Percentiles rank a stretch among this genome's conserved stretches.
These are phyloP conservation scores for Candida pini DNA, from an alignment of 805 yeast genomes.

Conservation along the genomic window DNA sequence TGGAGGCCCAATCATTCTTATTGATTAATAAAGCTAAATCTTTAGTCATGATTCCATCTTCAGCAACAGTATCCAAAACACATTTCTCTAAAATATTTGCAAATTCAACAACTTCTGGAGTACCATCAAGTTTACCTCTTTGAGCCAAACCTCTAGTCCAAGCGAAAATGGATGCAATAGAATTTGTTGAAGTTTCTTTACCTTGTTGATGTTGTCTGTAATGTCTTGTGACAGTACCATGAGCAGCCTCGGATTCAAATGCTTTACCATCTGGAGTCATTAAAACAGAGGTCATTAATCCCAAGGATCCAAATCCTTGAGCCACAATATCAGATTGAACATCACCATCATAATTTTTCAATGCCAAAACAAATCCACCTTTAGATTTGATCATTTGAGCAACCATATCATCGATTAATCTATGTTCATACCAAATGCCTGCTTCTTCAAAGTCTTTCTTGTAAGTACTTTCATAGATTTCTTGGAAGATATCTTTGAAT, in stretches of 20 bases:
- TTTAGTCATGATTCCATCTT: slow-evolving; percentile 90
- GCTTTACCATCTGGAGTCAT: slow-evolving; percentile 96
- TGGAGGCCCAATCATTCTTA: slow-evolving; percentile 82
- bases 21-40: slow-evolving; percentile 91
- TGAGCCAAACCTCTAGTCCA: slow-evolving; percentile 94
- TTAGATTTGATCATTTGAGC: slow-evolving; percentile 96
- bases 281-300: slow-evolving; percentile 95
- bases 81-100: slow-evolving; percentile 78
- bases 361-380: slow-evolving; percentile 93
- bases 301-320: slow-evolving; percentile 95
- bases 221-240: slow-evolving; percentile 97
- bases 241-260: slow-evolving; percentile 97
- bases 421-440: slow-evolving; percentile 96
- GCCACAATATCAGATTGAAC: slow-evolving; percentile 96
- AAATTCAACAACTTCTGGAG: slow-evolving; percentile 79
- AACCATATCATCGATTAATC: slow-evolving; percentile 97
- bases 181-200: slow-evolving; percentile 93
- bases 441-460: slow-evolving; percentile 62
- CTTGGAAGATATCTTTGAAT: slow-evolving; percentile 90
- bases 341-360: slow-evolving; percentile 98
- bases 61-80: slow-evolving; percentile 76
- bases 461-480: slow-evolving; percentile 65
- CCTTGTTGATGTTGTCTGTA: slow-evolving; percentile 95
- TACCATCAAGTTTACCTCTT: slow-evolving; percentile 83
- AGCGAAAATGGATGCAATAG: slow-evolving; percentile 95